Base-by-base conservation (phyloP, 2,329 filamentous ascomycete genomes). In the Fusarium pseudocircinatum region DNA sequence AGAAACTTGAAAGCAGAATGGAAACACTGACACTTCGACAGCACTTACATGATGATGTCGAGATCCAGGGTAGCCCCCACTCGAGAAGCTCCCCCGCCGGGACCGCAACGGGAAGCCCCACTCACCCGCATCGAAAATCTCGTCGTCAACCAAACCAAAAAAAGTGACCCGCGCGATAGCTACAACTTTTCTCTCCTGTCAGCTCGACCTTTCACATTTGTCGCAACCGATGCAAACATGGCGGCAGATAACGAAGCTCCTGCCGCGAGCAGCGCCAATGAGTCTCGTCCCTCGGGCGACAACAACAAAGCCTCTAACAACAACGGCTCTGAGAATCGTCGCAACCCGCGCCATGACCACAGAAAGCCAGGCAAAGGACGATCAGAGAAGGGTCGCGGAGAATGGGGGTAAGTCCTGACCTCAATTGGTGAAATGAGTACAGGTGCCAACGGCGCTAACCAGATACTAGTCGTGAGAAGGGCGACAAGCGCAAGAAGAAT, bases 401-500 rank as follows among this genome's bases (percentile, higher is more conserved):
- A 81, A 73, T 81, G 75, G 73, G 74, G 75, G 79, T 81, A 69
- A 26, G 78, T 72, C 43, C 13, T 22, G n/a, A 26, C 13, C 47
- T 54, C 49, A 59, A 52, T 46, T 22, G 18, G 30, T 56, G 24
- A 34, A 56, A 39, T 64, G 61, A 52, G 54, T 60, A 53, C 70
- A 76, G 60, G 75, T 75, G 62, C 77, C 79, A 79, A 79, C 74
- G 73, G 68, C 49, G 77, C 82, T 82, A 78, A 84, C 79, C 63
- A 80, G 81, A 67, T 68, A 37, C 40, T 76, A 84, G 82, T 54
- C 81, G 82, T 37, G 70, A 81, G 65, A 79, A 81, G 53, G 76
- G 75, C 62, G 83, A 84, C 70, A 83, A 83, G 78, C 82, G 81
- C 72, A 80, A 82, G 75, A 79, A 80, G 70, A 80, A 81, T 58